Evolutionary conservation across 2,329 filamentous ascomycete species (phyloP), one percentile per base, ranked within the genome.

Genomic region (Plectosphaerella cucumerina): DNA sequence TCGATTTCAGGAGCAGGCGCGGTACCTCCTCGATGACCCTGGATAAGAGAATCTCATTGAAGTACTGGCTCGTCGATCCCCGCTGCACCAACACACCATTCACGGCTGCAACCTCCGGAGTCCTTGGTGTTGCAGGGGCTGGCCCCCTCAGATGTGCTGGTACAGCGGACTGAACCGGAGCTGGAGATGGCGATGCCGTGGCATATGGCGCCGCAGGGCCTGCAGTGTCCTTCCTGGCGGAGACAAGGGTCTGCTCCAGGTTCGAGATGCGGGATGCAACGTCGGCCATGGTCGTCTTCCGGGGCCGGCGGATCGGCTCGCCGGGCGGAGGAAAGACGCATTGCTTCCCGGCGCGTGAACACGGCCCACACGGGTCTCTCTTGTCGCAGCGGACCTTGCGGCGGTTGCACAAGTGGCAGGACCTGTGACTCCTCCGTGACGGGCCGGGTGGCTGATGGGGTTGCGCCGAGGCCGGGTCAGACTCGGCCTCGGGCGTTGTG

Each of bases 1-100:
- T 22, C 8, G 4, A 23, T 33, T 33, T 8, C 14, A 46, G 23
- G 3, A 23, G 17, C 5, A n/a, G n/a, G 9, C 22, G 8, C n/a
- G 15, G 5, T 39, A 64, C 67, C 58, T 67, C 61, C 48, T 67
- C 63, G 33, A 70, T 64, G 1, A 67, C 65, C 4, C 62, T 58
- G 3, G 67, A 69, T 1, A 70, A 56, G 11, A 70, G 51, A 6
- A 66, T 58, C 52, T 70, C 67, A 48, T 70, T 69, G n/a, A 68
- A 66, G 37, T 69, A 70, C 41, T 68, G 65, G 26, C 62, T 68
- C 3, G 60, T 57, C 6, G 59, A 60, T 1, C 67, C 67, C 26
- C 66, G 66, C 5, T 60, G 58, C 0, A 70, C 48, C 31, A 70
- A 48, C 8, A 70, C 53, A 41, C 65, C 61, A 4, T 64, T 52